Evolutionary conservation across 2,329 filamentous ascomycete genomes (phyloP).

Genomic region (Myriosclerotinia scirpicola): DNA sequence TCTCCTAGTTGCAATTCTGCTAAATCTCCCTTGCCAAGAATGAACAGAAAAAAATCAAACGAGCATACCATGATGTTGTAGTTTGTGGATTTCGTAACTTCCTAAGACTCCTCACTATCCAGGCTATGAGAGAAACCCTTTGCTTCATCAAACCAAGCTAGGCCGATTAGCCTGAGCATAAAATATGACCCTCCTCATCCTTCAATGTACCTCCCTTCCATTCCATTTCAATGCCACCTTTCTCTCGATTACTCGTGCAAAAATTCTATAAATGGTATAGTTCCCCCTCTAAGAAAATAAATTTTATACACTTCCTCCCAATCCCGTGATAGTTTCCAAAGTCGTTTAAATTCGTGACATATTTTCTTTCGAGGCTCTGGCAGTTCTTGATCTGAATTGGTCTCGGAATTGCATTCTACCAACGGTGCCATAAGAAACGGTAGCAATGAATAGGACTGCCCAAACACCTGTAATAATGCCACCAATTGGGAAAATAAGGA

Average conservation of each 20-base stretch:
- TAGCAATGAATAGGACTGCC: conserved; percentile 55
- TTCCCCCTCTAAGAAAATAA: conserved; percentile 15
- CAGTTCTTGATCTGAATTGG: conserved; percentile 56
- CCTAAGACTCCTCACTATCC: not conserved
- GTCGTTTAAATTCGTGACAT: conserved; percentile 34
- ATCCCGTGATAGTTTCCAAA: not conserved
- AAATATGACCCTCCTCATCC: not conserved
- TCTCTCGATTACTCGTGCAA: not conserved
- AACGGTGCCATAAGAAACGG: conserved; percentile 64
- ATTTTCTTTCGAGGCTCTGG: conserved; percentile 44
- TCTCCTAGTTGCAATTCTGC: not conserved
- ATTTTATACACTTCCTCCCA: conserved; percentile 5
- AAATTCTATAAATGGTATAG: conserved; percentile 18
- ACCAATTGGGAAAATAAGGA: conserved; percentile 70
- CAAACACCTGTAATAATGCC: conserved; percentile 65
- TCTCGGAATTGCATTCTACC: conserved; percentile 66
- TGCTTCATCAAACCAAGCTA: not conserved
- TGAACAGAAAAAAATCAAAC: not conserved
- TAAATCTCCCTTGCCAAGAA: not conserved
- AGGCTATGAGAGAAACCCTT: not conserved
- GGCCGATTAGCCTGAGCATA: not conserved
- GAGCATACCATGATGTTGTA: not conserved
- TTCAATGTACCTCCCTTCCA: not conserved
- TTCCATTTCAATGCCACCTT: conserved; percentile 1
- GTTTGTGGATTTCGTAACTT: not conserved